phyloP scores from a whole-genome alignment of 1,284 basidiomycete species.

The Marasmius oreades region DNA sequence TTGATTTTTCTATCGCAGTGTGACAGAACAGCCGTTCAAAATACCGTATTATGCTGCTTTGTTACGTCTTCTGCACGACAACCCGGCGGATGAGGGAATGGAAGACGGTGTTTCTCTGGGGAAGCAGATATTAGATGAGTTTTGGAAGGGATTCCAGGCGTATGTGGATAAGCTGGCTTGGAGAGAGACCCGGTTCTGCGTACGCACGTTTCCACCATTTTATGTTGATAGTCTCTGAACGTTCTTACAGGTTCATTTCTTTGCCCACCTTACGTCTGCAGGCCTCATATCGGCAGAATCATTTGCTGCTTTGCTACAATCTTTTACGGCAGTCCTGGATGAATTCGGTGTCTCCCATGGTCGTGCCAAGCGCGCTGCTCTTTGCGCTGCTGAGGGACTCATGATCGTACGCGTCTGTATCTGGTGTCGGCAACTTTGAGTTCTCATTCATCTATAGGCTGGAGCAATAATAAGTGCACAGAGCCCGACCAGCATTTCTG shows the following conservation, averaged over 20 bases:
- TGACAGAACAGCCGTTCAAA: conserved; percentile 91
- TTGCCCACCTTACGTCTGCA: conserved; percentile 79
- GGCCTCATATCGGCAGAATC: conserved; percentile 74
- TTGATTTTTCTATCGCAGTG: conserved; percentile 26
- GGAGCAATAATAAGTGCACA: conserved; percentile 54
- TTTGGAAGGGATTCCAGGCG: conserved; percentile 83
- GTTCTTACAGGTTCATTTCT: conserved; percentile 75
- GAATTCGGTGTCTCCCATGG: conserved; percentile 89
- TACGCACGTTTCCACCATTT: conserved; percentile 37
- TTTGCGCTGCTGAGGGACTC: conserved; percentile 86
- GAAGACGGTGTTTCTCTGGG: conserved; percentile 54
- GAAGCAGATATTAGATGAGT: conserved; percentile 79
- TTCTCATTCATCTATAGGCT: conserved; percentile 37
- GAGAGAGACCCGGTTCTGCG: conserved; percentile 83
- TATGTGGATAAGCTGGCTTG: conserved; percentile 85
- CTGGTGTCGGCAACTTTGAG: not conserved
- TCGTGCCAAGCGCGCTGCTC: conserved; percentile 79
- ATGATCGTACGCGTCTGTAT: conserved; percentile 59
- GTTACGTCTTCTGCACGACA: conserved; percentile 66
- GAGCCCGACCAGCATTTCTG: conserved; percentile 46
- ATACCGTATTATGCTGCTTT: conserved; percentile 84
- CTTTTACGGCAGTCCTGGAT: conserved; percentile 82
- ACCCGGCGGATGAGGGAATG: conserved; percentile 32
- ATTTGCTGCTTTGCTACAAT: conserved; percentile 73
- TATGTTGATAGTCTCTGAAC: not conserved